Base-by-base conservation (phyloP, 139 green algal genomes). In the Chlamydomonas sphaeroides region DNA sequence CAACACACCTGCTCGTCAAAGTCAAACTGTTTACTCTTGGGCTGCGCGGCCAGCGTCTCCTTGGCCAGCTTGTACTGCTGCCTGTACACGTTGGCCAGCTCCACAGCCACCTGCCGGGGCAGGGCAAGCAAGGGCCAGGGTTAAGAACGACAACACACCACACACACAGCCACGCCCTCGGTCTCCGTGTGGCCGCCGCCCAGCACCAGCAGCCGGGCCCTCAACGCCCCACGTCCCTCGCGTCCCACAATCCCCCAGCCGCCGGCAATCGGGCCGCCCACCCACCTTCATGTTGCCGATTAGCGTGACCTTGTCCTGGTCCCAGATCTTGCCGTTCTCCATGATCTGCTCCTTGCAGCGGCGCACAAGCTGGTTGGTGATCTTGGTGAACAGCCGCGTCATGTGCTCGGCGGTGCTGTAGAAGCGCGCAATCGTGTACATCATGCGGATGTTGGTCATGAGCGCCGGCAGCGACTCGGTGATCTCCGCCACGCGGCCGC, bases 361-460 rank as follows among this genome's bases (percentile, higher is more conserved):
- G 67, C 77, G 86, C 71, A 95, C 93, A 76, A 98, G 93, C 85
- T 85, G 93, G 83, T 94, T 95, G 62, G 94, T 96, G 45, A 98
- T 84, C 85, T 96, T 97, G 80, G 83, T 92, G 69, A 98, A 93
- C 39, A 98, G 87, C 23, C 83, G 91, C 18, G 92, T 96, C 93
- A 98, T 97, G 71, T 90, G 85, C 87, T 96, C 93, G 11, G 89
- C 73, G 17, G 91, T 96, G 80, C 88, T 89, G 89, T 98, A 98
- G 87, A 96, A 97, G 38, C 94, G 91, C n/a, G 95, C 93, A 61
- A 98, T 96, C 69, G 92, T 95, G 88, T 97, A 94, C 93, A 98
- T 96, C 87, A 90, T 94, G 87, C 81, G 84, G 67, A 98, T 90
- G 87, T 93, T 95, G 74, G 90, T 91, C 74, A 98, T 88, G 36